Conservation (phyloP, 768 basidiomycete species). For the Suillus clintonianus region DNA sequence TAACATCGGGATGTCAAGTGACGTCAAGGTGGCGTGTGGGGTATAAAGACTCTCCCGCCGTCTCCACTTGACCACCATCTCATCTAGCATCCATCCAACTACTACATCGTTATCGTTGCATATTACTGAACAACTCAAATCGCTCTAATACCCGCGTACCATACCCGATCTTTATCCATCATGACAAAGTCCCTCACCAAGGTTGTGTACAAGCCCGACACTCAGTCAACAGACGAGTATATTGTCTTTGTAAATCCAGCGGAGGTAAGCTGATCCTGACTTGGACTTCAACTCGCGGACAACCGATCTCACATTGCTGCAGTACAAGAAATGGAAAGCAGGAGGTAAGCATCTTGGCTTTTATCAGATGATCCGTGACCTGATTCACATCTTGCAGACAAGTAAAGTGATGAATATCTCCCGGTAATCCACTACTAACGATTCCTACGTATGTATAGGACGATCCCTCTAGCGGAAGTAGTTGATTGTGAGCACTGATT, state of each 20-base stretch:
- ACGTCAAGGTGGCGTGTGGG: constrained; percentile 11
- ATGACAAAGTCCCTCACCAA: constrained; percentile 58
- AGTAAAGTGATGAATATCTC: constrained; percentile 44
- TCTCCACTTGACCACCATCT: background rate
- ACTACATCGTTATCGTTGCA: background rate
- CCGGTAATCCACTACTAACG: constrained; percentile 11
- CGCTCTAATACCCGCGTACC: constrained; percentile 2
- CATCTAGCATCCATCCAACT: background rate
- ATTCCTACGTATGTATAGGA: constrained; percentile 36
- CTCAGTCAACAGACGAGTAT: constrained; percentile 72
- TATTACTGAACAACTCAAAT: constrained; percentile 13
- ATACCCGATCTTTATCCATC: constrained; percentile 16
- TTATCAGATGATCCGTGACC: constrained; percentile 9
- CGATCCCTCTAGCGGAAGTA: constrained; percentile 71
- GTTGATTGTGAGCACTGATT: constrained; percentile 68
- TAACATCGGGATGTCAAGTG: constrained; percentile 23
- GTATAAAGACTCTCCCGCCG: background rate
- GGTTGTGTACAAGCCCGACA: constrained; percentile 79
- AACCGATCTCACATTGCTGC: constrained; percentile 11
- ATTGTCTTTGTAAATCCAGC: constrained; percentile 64
- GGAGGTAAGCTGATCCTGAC: constrained; percentile 49
- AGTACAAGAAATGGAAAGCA: constrained; percentile 80
- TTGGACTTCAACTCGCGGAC: constrained; percentile 6
- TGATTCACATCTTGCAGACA: constrained; percentile 49
- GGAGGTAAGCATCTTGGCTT: constrained; percentile 56